Evolutionary conservation across 441 rosid genomes (phyloP).

Genomic region (Populus trichocarpa): DNA sequence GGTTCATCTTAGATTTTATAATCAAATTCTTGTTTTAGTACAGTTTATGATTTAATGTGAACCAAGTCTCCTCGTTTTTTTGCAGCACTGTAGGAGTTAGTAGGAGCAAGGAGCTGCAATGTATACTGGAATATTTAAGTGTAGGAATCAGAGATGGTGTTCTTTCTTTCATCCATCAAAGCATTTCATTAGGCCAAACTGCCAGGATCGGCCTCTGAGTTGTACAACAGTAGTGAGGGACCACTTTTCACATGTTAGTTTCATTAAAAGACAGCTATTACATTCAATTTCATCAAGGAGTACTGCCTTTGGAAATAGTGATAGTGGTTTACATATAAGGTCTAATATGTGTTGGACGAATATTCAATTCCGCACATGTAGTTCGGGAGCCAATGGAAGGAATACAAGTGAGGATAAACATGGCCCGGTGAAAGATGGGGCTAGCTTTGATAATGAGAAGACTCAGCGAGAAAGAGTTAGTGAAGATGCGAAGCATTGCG

Average conservation of each 20-base stretch:
- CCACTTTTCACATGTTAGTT: constrained; percentile 23
- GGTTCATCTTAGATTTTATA: neutral
- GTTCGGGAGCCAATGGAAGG: constrained; percentile 82
- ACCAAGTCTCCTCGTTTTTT: neutral
- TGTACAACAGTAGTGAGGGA: constrained; percentile 20
- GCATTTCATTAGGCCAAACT: constrained; percentile 31
- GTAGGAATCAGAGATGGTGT: constrained; percentile 56
- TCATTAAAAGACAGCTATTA: constrained; percentile 35
- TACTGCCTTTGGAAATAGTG: constrained; percentile 25
- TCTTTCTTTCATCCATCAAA: constrained; percentile 46
- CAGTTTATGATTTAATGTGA: neutral
- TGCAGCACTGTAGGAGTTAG: constrained; percentile 23
- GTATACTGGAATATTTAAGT: constrained; percentile 61
- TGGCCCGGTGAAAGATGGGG: constrained; percentile 43
- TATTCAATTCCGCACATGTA: constrained; percentile 49
- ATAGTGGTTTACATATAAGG: neutral
- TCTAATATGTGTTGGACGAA: constrained; percentile 14
- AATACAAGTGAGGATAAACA: constrained; percentile 68
- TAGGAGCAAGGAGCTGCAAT: constrained; percentile 39
- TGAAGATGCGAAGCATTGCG: constrained; percentile 34
- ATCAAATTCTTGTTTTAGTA: neutral
- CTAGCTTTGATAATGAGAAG: constrained; percentile 48
- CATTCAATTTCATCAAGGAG: constrained; percentile 28
- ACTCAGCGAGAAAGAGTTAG: constrained; percentile 23
- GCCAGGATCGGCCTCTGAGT: constrained; percentile 31